Evolutionary conservation across 768 basidiomycete species (phyloP), one percentile per base, ranked within the genome.

Genomic region (Tricholoma matsutake): DNA sequence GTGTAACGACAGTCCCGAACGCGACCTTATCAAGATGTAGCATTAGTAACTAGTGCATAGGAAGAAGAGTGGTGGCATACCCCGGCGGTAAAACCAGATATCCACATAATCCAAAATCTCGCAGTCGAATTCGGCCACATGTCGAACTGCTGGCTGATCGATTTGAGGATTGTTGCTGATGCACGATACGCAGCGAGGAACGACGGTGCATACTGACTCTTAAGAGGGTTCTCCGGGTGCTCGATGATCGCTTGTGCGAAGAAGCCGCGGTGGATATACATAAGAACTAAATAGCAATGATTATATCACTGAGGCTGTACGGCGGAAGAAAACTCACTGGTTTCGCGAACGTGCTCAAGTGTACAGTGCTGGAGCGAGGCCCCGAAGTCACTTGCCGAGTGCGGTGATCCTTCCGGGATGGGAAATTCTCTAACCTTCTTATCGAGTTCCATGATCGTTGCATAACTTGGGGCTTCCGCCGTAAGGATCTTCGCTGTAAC

Each of bases 1-100:
- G 83, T 3, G 87, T 89, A 2, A 89, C 91, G 20, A 93, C 86
- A 4, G 88, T 87, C 4, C 89, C 92, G 65, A 92, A 88, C 14
- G 92, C 86, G 9, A 91, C 81, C 89, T 91, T 60, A 11, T 5
- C 16, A 14, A 49, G 6, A 31, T 31, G 16, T 10, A 31, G 25
- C 13, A 29, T 51, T 28, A 29, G 13, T 28, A 28, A 3, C 14
- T 13, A 29, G 9, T 4, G 25, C 11, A 28, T 28, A 28, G 13
- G 16, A 53, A 29, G n/a, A 56, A 43, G 6, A 29, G n/a, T 4
- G 14, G 20, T n/a, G 41, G 67, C 79, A 56, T 52, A 85, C 81
- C 56, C 80, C 83, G 29, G 86, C 81, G 8, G 79, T 81, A 65
- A 85, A 85, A 9, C 78, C 81, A 68, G 76, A 84, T 3, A 83